phyloP scores from a whole-genome alignment of 192 early-diverging fungal genomes.

The Coemansia sp. region DNA sequence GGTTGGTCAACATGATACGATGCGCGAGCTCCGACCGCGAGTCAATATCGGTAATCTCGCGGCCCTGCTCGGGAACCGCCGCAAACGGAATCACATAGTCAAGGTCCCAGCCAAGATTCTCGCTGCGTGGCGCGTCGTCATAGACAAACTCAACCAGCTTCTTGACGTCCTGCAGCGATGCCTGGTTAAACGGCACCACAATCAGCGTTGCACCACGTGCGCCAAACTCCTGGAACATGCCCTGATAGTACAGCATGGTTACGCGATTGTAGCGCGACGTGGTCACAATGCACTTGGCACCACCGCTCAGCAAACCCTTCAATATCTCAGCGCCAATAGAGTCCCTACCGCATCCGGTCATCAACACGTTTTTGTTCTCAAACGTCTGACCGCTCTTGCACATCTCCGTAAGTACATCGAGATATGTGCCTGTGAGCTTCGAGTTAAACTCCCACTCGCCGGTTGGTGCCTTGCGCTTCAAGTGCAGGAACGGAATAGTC shows the following conservation, averaged over 20 bases:
- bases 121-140: constrained; percentile 59
- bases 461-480: constrained; percentile 68
- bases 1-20: constrained; percentile 93
- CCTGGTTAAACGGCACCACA: constrained; percentile 95
- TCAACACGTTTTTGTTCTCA: constrained; percentile 77
- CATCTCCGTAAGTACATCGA: constrained; percentile 77
- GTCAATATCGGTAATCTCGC: constrained; percentile 86
- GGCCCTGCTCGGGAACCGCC: constrained; percentile 86
- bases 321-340: constrained; percentile 91
- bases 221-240: constrained; percentile 86
- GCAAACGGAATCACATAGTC: constrained; percentile 95
- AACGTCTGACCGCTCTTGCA: constrained; percentile 83
- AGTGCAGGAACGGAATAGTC: constrained; percentile 74
- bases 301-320: constrained; percentile 83
- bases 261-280: constrained; percentile 88
- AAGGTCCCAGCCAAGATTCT: constrained; percentile 87
- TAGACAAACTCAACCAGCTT: constrained; percentile 88
- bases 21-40: constrained; percentile 89
- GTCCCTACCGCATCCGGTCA: constrained; percentile 90
- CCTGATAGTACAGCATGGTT: constrained; percentile 86
- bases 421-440: constrained; percentile 73
- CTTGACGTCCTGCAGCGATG: constrained; percentile 82
- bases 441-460: constrained; percentile 81
- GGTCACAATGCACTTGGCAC: constrained; percentile 76
- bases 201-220: constrained; percentile 82